Evolutionary conservation across 805 yeast genomes (phyloP).

Genomic region (Saccharomycopsis fibuligera): DNA sequence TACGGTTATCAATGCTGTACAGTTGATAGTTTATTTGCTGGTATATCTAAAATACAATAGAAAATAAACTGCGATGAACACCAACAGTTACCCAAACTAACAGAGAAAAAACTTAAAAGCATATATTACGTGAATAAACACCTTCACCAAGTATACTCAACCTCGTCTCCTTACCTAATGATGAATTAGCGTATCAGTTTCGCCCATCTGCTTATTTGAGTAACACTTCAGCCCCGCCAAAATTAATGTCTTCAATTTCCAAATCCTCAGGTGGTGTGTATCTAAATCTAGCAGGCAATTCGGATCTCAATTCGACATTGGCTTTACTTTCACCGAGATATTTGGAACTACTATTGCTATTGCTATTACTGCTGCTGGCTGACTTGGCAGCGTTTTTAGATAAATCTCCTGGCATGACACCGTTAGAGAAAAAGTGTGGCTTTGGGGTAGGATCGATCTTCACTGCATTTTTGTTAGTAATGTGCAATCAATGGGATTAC

Average conservation of each 20-base stretch:
- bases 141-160: too few species aligned
- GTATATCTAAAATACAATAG: too few species aligned
- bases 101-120: too few species aligned
- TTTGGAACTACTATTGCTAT: background rate
- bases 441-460: conserved; percentile 24
- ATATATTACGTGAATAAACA: too few species aligned
- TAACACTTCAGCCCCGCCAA: conserved; percentile 71
- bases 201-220: conserved; percentile 9
- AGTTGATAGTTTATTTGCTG: too few species aligned
- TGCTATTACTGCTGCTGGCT: background rate
- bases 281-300: conserved; percentile 71
- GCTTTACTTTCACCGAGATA: background rate
- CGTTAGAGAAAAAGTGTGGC: conserved; percentile 39
- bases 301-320: conserved; percentile 31
- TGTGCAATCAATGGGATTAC: too few species aligned
- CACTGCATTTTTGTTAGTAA: conserved; percentile 5
- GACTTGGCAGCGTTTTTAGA: background rate
- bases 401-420: conserved; percentile 34
- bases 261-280: conserved; percentile 52
- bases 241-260: conserved; percentile 71
- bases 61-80: too few species aligned
- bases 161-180: too few species aligned
- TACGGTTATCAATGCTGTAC: too few species aligned
- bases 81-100: too few species aligned
- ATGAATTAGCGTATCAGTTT: too few species aligned